phyloP scores from a whole-genome alignment of 192 early-diverging fungal species.

The Coemansia sp. region DNA sequence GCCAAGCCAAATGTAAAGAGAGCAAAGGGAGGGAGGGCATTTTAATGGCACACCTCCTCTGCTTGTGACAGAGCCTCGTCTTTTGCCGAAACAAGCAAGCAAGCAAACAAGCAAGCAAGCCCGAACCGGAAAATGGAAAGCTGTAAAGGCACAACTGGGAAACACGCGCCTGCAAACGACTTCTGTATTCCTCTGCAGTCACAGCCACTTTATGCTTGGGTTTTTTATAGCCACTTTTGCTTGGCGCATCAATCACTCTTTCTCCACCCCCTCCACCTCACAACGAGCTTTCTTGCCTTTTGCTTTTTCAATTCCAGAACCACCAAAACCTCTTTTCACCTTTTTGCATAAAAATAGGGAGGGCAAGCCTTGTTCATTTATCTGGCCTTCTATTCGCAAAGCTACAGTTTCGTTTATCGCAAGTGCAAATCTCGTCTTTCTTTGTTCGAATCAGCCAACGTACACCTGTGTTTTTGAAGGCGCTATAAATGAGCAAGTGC shows the following conservation, averaged over 20 bases:
- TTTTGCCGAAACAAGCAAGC: no score
- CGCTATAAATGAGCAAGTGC: constrained; percentile 32
- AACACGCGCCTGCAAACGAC: not conserved
- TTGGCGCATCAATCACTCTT: not conserved
- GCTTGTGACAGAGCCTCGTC: no score
- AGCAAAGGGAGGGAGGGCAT: not conserved
- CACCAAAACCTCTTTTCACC: not conserved
- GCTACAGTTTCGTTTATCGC: no score
- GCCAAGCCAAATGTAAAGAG: not conserved
- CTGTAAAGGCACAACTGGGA: not conserved
- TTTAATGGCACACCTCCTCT: no score
- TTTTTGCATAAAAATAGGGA: not conserved
- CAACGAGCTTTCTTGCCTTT: not conserved
- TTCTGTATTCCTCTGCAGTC: not conserved
- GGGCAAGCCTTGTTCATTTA: not conserved
- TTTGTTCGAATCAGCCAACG: no score
- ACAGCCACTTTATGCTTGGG: not conserved
- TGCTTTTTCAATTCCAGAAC: not conserved
- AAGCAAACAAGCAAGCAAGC: no score
- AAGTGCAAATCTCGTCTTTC: not conserved
- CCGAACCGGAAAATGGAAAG: no score
- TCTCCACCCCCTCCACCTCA: not conserved
- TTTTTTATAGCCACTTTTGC: not conserved
- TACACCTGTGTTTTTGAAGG: not conserved
- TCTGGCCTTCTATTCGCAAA: not conserved